Conservation (phyloP, 73 alveolate genomes). For the Uronychia binucleata region DNA sequence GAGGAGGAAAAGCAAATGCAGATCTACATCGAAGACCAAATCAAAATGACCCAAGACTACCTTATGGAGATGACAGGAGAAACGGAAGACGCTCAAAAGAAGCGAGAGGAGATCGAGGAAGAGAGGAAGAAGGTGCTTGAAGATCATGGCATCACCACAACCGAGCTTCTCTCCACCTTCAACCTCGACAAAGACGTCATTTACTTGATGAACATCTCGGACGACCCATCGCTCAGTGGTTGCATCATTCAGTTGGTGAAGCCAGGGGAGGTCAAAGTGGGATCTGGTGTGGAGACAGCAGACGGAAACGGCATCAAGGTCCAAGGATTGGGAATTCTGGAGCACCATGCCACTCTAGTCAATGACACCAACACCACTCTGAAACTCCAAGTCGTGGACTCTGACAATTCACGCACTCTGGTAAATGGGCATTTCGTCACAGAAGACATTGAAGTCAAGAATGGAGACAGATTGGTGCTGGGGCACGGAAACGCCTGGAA, state of each 20-base stretch:
- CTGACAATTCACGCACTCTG: neutral
- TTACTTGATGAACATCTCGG: constrained; percentile 20
- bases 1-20: neutral
- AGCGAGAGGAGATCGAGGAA: constrained; percentile 3
- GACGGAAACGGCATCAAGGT: neutral
- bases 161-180: neutral
- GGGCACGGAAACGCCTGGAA: constrained; percentile 35
- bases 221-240: constrained; percentile 33
- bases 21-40: neutral
- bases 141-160: constrained; percentile 7
- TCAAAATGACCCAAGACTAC: neutral
- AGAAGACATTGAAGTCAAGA: neutral
- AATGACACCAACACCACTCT: neutral
- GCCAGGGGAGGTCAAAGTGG: neutral
- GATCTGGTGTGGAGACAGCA: neutral
- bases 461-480: constrained; percentile 7
- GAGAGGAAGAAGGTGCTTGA: constrained; percentile 3
- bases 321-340: constrained; percentile 20
- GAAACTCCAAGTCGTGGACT: neutral
- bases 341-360: neutral
- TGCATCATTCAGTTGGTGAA: constrained; percentile 1
- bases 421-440: constrained; percentile 13
- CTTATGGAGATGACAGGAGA: neutral
- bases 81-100: neutral
- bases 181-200: constrained; percentile 8